Evolutionary conservation across 768 basidiomycete species (phyloP).

Genomic region (Lentinula guzmanii): DNA sequence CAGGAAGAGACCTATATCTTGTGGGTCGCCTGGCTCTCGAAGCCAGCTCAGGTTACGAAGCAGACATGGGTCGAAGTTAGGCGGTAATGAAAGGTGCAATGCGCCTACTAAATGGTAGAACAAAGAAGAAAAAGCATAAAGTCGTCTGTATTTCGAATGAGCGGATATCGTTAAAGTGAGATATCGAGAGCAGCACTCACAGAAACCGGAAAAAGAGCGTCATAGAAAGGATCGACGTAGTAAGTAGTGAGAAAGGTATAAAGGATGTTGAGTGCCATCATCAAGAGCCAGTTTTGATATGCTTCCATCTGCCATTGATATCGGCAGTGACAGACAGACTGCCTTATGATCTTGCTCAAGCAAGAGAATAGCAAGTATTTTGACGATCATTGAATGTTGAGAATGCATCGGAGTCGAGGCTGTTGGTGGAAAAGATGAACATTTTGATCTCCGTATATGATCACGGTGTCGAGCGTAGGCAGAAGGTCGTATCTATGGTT

Average conservation of each 20-base stretch:
- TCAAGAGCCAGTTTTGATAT: background rate
- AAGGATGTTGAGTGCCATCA: background rate
- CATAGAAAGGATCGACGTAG: background rate
- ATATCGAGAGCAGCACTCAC: background rate
- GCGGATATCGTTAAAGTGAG: background rate
- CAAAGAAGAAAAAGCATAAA: background rate
- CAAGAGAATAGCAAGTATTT: background rate
- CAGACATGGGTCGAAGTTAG: background rate
- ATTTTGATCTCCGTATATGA: too few relatives aligned
- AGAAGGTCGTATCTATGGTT: too few relatives aligned
- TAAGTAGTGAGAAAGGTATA: background rate
- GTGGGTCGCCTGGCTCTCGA: background rate
- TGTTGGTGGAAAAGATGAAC: background rate
- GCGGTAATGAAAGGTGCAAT: background rate
- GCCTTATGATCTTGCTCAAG: background rate
- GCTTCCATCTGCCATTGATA: background rate
- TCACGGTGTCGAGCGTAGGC: background rate
- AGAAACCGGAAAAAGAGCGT: background rate
- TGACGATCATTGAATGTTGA: background rate
- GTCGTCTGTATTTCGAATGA: background rate
- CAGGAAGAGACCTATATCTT: background rate
- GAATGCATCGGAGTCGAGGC: too few relatives aligned
- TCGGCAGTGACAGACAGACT: background rate
- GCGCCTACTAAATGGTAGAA: background rate
- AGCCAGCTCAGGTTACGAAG: background rate